Evolutionary conservation across 306 rosid species (phyloP).

Genomic region (Vigna radiata): DNA sequence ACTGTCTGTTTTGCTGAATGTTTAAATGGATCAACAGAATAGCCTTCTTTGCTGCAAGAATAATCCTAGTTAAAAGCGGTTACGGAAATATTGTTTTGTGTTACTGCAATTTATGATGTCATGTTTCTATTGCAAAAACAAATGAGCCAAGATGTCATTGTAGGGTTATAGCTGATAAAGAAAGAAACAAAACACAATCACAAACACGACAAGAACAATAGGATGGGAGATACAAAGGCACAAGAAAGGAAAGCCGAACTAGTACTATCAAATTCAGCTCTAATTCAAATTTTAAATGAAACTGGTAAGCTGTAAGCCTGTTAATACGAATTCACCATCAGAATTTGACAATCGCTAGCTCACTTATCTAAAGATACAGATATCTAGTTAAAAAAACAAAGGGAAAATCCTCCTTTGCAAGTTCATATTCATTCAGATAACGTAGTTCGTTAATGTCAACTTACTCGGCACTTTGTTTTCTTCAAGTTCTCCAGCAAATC

Average conservation of each 20-base stretch:
- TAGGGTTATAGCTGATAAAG: too few species aligned
- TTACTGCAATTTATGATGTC: too few species aligned
- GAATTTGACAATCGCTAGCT: background rate
- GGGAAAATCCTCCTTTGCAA: background rate
- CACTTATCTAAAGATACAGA: background rate
- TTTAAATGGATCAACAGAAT: too few species aligned
- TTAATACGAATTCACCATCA: background rate
- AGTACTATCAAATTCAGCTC: background rate
- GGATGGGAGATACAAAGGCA: background rate
- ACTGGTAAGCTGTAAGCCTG: background rate
- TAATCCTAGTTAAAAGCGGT: too few species aligned
- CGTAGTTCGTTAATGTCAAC: conserved; percentile 42
- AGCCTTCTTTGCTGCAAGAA: too few species aligned
- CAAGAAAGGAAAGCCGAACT: background rate
- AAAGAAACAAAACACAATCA: too few species aligned
- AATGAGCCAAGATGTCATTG: too few species aligned
- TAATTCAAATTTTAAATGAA: conserved; percentile 14
- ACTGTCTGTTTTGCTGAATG: too few species aligned
- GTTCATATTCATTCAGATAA: conserved; percentile 7
- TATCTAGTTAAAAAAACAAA: background rate
- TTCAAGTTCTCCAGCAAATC: conserved; percentile 70
- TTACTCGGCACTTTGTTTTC: conserved; percentile 69
- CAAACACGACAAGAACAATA: background rate
- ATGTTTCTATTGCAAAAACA: too few species aligned
- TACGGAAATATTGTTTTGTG: too few species aligned